Conservation (phyloP, 495 filamentous ascomycete genomes). For the Penicillium longicatenatum region DNA sequence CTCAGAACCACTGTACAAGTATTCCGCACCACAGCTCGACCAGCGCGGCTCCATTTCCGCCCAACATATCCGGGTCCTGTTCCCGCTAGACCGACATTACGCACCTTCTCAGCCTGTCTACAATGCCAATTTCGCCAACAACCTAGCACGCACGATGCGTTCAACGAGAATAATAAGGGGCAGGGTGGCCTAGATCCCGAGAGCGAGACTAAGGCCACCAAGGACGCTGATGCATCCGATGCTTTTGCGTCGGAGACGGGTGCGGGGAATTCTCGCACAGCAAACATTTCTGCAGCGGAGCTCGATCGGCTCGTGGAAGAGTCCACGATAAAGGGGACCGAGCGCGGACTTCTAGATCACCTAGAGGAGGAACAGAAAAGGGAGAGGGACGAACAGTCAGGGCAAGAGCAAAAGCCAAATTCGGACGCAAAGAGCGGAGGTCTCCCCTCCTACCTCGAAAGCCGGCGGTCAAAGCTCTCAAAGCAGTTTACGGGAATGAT, state of each 20-base stretch:
- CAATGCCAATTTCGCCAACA: constrained; percentile 44
- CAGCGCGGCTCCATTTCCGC: constrained; percentile 20
- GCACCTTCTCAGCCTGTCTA: constrained; percentile 40
- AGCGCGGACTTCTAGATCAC: constrained; percentile 9
- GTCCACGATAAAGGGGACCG: constrained; percentile 6
- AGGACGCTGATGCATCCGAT: constrained; percentile 21
- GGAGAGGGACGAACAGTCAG: constrained; percentile 11
- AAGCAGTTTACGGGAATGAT: constrained; percentile 77
- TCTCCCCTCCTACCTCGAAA: constrained; percentile 78
- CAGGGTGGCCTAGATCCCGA: constrained; percentile 19
- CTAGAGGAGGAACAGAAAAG: constrained; percentile 6
- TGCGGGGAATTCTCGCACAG: constrained; percentile 25
- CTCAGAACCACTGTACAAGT: constrained; percentile 33
- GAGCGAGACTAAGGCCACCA: constrained; percentile 18
- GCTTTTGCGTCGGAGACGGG: constrained; percentile 19
- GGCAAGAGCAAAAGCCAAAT: constrained; percentile 5
- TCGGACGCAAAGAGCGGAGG: constrained; percentile 23
- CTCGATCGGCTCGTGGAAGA: constrained; percentile 11
- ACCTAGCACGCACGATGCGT: constrained; percentile 17
- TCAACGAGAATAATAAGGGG: constrained; percentile 27
- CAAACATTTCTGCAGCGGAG: constrained; percentile 16
- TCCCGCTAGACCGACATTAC: constrained; percentile 21
- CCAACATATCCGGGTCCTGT: constrained; percentile 30
- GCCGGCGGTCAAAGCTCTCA: constrained; percentile 68
- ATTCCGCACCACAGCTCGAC: constrained; percentile 24